These are phyloP conservation scores for Brettanomyces sp. DNA, from an alignment of 805 yeast species.

Conservation along the genomic window DNA sequence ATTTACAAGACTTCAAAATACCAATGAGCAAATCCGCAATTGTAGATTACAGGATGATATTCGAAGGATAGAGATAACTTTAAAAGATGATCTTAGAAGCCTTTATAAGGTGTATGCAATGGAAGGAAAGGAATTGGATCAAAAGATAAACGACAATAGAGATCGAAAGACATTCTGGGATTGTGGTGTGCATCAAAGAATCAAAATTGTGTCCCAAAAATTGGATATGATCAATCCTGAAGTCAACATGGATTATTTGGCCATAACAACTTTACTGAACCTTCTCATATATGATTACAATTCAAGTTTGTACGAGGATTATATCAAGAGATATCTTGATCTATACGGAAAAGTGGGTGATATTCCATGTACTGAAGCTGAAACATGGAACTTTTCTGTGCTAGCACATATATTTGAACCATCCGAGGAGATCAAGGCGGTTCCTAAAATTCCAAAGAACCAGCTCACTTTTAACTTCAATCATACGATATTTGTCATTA, in stretches of 20 bases:
- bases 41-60: slow-evolving; percentile 23
- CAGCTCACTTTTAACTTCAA: slow-evolving; percentile 13
- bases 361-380: slow-evolving; percentile 25
- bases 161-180: slow-evolving; percentile 49
- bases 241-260: slow-evolving; percentile 23
- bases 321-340: slow-evolving; percentile 7
- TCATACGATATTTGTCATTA: slow-evolving; percentile 13
- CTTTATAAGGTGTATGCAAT: slow-evolving; percentile 12
- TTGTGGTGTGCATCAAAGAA: slow-evolving; percentile 30
- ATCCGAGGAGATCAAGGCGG: not conserved
- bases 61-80: slow-evolving; percentile 6
- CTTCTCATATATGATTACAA: slow-evolving; percentile 27
- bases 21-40: slow-evolving; percentile 26
- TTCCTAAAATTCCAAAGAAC: slow-evolving; percentile 10
- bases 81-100: slow-evolving; percentile 8
- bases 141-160: slow-evolving; percentile 44
- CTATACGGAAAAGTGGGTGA: slow-evolving; percentile 1
- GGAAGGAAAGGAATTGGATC: slow-evolving; percentile 18
- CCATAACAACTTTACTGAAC: slow-evolving; percentile 30
- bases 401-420: slow-evolving; percentile 8
- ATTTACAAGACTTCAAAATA: slow-evolving; percentile 29
- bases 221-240: slow-evolving; percentile 17
- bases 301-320: slow-evolving; percentile 18
- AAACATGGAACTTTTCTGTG: slow-evolving; percentile 25
- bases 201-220: slow-evolving; percentile 10